phyloP scores from a whole-genome alignment of 176 grass and related monocot species.

The Phoenix dactylifera region DNA sequence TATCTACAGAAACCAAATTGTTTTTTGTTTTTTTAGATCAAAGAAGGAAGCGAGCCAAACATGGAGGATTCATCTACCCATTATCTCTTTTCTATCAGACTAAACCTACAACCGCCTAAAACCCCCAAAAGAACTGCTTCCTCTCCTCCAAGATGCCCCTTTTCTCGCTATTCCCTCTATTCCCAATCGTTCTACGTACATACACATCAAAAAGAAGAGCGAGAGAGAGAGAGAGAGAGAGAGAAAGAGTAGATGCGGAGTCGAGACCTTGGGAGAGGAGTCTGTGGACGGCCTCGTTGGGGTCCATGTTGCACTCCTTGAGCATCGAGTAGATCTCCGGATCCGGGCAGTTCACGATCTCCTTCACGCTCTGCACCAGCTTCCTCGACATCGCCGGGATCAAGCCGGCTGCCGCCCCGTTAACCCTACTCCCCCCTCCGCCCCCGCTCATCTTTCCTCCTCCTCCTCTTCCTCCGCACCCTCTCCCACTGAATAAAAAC shows the following conservation, averaged over 20 bases:
- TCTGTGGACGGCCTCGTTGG: constrained; percentile 82
- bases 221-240: neutral
- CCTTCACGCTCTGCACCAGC: constrained; percentile 93
- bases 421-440: constrained; percentile 19
- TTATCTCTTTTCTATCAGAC: neutral
- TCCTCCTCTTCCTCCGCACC: neutral
- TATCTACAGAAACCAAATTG: neutral
- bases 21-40: constrained; percentile 6
- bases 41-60: neutral
- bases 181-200: too few species aligned
- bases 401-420: constrained; percentile 32
- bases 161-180: too few species aligned
- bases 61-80: neutral
- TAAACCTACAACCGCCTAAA: neutral
- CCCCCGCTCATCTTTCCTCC: constrained; percentile 7
- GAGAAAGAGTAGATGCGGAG: too few species aligned
- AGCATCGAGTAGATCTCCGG: constrained; percentile 95
- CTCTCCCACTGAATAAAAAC: neutral
- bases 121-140: neutral
- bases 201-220: neutral
- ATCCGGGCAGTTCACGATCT: constrained; percentile 94
- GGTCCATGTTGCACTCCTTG: constrained; percentile 96
- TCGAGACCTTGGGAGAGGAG: constrained; percentile 78
- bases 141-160: neutral
- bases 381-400: constrained; percentile 52